Evolutionary conservation across 306 rosid species (phyloP).

Genomic region (Datisca glomerata): DNA sequence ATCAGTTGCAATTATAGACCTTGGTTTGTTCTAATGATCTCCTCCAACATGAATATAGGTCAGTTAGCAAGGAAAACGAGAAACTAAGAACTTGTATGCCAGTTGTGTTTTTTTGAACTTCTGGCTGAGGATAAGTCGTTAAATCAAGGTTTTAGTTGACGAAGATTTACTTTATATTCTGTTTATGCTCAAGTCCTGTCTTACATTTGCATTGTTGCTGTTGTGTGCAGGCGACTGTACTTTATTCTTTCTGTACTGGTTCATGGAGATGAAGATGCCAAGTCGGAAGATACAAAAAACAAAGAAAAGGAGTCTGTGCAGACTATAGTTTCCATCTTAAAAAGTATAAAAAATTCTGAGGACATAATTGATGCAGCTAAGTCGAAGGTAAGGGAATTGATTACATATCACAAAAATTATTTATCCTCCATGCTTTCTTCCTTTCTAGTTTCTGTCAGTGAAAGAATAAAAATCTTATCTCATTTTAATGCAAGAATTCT

Average conservation of each 20-base stretch:
- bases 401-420: conserved; percentile 8
- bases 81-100: too few relatives aligned
- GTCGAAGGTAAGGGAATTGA: conserved; percentile 53
- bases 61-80: too few relatives aligned
- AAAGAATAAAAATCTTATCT: background rate
- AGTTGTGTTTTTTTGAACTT: too few relatives aligned
- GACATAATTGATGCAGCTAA: conserved; percentile 60
- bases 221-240: conserved; percentile 61
- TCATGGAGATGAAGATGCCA: conserved; percentile 71
- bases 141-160: too few relatives aligned
- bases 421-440: background rate
- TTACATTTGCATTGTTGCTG: background rate
- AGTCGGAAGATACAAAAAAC: conserved; percentile 48
- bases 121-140: too few relatives aligned
- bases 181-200: too few relatives aligned
- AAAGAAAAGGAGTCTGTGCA: conserved; percentile 50
- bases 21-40: too few relatives aligned
- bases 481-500: conserved; percentile 12
- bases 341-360: conserved; percentile 64
- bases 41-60: too few relatives aligned
- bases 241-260: conserved; percentile 61
- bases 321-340: conserved; percentile 48
- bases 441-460: background rate
- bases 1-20: too few relatives aligned
- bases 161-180: too few relatives aligned